These are phyloP conservation scores for Globisporangium emineosum DNA, from an alignment of 352 stramenopile genomes.

Conservation along the genomic window DNA sequence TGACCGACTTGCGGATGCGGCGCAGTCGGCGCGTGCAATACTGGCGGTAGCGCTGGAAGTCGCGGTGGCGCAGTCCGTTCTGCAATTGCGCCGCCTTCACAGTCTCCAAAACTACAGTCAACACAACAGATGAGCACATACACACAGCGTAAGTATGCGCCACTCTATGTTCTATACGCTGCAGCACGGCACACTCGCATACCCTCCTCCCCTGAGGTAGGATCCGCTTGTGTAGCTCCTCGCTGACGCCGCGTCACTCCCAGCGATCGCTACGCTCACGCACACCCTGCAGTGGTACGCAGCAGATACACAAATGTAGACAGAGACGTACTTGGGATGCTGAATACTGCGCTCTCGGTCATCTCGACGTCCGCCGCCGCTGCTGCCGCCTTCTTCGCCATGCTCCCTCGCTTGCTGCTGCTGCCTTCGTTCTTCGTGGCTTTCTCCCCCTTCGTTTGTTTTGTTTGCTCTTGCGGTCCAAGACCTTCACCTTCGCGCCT, in stretches of 20 bases:
- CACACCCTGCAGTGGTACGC: not conserved
- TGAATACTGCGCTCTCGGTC: conserved; percentile 30
- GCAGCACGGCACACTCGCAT: too few species aligned
- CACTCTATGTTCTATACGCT: too few species aligned
- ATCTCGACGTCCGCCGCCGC: conserved; percentile 23
- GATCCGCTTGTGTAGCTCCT: not conserved
- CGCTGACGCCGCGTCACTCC: conserved; percentile 4
- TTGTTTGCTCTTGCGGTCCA: not conserved
- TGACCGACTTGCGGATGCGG: conserved; percentile 84
- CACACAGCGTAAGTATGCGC: not conserved
- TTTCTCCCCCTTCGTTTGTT: conserved; percentile 6
- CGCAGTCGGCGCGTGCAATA: conserved; percentile 87
- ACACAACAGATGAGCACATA: not conserved
- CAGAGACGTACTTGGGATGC: conserved; percentile 37
- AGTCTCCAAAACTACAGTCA: conserved; percentile 71
- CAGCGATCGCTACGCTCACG: not conserved
- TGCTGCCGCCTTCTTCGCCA: conserved; percentile 25
- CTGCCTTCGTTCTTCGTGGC: not conserved
- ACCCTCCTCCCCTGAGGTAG: not conserved
- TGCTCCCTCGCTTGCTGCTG: conserved; percentile 5
- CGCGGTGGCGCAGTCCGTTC: conserved; percentile 87
- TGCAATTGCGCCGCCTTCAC: conserved; percentile 88
- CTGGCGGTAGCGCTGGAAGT: conserved; percentile 91
- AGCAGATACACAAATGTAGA: not conserved
- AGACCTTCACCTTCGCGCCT: conserved; percentile 6